Evolutionary conservation across 2,329 filamentous ascomycete genomes (phyloP), one percentile per base, ranked within the genome.

Genomic region (Fusarium longipes): DNA sequence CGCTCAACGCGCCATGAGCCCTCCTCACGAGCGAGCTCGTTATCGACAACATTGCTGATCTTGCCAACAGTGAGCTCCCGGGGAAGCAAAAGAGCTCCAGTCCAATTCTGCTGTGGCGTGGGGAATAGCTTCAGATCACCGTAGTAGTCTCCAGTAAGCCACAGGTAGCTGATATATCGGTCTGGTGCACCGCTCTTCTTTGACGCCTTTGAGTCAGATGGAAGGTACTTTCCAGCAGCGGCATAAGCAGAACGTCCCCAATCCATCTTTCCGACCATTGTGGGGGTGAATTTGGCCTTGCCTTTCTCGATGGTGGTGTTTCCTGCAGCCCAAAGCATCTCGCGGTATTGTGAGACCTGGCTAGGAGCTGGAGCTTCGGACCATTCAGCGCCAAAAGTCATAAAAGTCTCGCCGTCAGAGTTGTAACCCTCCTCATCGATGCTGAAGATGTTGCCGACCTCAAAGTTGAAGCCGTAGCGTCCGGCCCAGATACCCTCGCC

Each of bases 381-480:
- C 80, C 81, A 82, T 62, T 83, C 81, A 0, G 78, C 76, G 17
- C 81, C 81, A 8, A 82, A 42, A 1, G 80, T 82, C 6, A 74
- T 69, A 53, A 82, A 80, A 3, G 79, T 70, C 17, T 81, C 76
- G 15, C 79, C 81, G 4, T 77, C 70, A 6, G 74, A 59, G 48
- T 77, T 80, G 49, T 80, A 81, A 12, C 80, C 80, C 6, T 76
- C 56, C 20, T 76, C 71, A 17, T 80, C 76, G 5, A 83, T 67
- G 15, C 75, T 70, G 66, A 83, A 82, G 17, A 81, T 62, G 38
- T 82, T 83, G 20, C 63, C 74, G 12, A 82, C 79, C 65, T 84
- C 82, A 39, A 82, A 82, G 61, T 84, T 84, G 74, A 76, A 83
- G 1, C 79, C 79, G 65, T 74, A 80, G 2, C 74, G 71, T 3